Evolutionary conservation across 495 filamentous ascomycete species (phyloP).

Genomic region (Penicillium malachiteum): DNA sequence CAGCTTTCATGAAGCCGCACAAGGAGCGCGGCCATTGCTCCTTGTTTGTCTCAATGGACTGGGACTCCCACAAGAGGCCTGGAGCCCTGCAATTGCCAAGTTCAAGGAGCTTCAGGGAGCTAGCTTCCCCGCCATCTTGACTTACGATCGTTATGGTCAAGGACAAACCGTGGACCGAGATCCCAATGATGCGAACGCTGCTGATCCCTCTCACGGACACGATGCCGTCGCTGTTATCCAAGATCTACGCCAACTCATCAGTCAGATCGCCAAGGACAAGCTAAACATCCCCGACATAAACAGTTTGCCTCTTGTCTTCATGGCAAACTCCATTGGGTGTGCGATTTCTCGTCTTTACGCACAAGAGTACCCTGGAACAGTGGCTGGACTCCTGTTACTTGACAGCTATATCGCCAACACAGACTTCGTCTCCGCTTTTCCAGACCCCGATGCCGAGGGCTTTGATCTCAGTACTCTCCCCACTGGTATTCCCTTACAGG

Average conservation of each 20-base stretch:
- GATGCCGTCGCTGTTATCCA: slow-evolving; percentile 45
- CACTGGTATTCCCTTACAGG: slow-evolving; percentile 41
- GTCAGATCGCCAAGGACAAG: slow-evolving; percentile 30
- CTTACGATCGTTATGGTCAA: slow-evolving; percentile 66
- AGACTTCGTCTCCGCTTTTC: slow-evolving; percentile 58
- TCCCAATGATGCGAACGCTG: slow-evolving; percentile 44
- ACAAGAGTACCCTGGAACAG: slow-evolving; percentile 41
- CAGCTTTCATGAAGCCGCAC: slow-evolving; percentile 18
- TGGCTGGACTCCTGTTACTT: slow-evolving; percentile 53
- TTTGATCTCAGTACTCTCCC: slow-evolving; percentile 48
- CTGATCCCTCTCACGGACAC: slow-evolving; percentile 50
- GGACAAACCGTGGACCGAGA: slow-evolving; percentile 54
- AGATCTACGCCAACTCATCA: slow-evolving; percentile 53
- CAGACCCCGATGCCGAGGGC: slow-evolving; percentile 52
- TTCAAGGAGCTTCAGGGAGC: slow-evolving; percentile 30
- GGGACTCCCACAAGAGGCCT: slow-evolving; percentile 48
- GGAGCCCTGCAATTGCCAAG: slow-evolving; percentile 46
- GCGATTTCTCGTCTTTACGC: slow-evolving; percentile 58
- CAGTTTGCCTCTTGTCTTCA: slow-evolving; percentile 41
- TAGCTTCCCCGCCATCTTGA: slow-evolving; percentile 48
- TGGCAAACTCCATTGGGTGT: slow-evolving; percentile 61
- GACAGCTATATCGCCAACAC: slow-evolving; percentile 63
- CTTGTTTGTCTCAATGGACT: slow-evolving; percentile 66
- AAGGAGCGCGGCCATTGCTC: slow-evolving; percentile 25
- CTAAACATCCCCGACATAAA: slow-evolving; percentile 15